Evolutionary conservation across 305 asterid species (phyloP), one percentile per base, ranked within the genome.

Genomic region (Fraxinus platypoda): DNA sequence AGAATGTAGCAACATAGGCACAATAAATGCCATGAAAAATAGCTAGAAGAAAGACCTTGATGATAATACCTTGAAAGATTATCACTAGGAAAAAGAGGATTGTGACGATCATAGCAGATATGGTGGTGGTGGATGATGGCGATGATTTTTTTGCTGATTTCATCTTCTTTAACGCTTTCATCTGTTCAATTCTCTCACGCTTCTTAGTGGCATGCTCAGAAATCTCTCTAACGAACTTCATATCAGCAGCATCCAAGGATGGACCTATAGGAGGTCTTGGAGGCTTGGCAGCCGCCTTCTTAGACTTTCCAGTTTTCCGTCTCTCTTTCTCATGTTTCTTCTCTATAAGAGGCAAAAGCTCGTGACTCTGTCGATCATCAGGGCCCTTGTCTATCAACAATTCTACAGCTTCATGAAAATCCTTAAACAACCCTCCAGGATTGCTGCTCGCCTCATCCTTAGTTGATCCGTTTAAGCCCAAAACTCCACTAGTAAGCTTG

Each of bases 181-280:
- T 28, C 0, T 85, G 89, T 71, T 88, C 91, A 28, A 86, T 81
- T 83, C 93, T 86, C 85, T 88, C 92, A 1, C 90, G 90, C 78
- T 90, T 92, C 83, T 83, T 87, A 49, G 82, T 84, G 12, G 91
- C 88, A 23, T 84, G 76, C 87, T 84, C 89, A 8, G 92, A 75
- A 1, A 91, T 82, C 77, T 92, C 93, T 81, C 82, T 88, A 9
- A 92, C 84, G 86, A 91, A 72, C 77, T 91, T 87, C 85, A 91
- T 78, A 80, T 92, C 97, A 17, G 91, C 82, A 30, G 93, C 92
- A 84, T 91, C 90, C 88, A 92, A 35, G 1, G 87, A 84, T 3
- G 97, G 97, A 12, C 91, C 93, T 81, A 82, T 91, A 8, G 94
- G 97, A 8, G 93, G 94, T 25, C 93, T 87, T 2, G 94, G 97